These are phyloP conservation scores for Ramularia collo-cygni DNA, from an alignment of 2,329 filamentous ascomycete genomes.

Conservation along the genomic window DNA sequence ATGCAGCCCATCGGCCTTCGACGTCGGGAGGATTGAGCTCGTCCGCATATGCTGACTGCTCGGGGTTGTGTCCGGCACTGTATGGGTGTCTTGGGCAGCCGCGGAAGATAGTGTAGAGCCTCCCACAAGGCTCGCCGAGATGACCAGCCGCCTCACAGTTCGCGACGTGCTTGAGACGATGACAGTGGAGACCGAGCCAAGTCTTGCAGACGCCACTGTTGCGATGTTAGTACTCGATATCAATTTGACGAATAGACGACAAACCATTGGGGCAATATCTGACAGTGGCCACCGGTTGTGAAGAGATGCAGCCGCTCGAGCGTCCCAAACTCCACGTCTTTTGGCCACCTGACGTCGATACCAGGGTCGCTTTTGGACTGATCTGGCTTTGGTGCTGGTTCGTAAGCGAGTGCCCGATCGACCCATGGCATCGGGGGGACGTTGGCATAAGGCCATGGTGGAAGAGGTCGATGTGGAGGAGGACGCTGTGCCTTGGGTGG, in stretches of 20 bases:
- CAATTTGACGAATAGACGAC: background rate
- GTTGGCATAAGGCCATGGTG: no score
- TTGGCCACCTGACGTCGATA: no score
- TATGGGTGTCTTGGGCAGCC: slow-evolving; percentile 1
- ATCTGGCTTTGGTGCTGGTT: background rate
- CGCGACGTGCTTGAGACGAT: background rate
- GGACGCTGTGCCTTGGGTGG: no score
- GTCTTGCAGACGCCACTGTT: background rate
- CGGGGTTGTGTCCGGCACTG: background rate
- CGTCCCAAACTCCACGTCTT: no score
- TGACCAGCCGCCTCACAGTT: background rate
- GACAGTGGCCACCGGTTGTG: no score
- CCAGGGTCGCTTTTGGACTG: no score
- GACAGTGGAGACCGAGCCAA: background rate
- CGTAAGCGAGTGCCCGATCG: background rate
- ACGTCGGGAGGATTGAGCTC: no score
- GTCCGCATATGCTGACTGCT: background rate
- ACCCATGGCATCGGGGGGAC: background rate
- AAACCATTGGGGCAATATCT: no score
- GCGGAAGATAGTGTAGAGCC: background rate
- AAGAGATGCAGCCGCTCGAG: no score
- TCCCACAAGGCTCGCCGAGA: background rate
- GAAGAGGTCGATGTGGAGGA: no score
- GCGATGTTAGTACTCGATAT: background rate
- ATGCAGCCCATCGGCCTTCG: no score